Evolutionary conservation across 2,329 filamentous ascomycete species (phyloP), one percentile per base, ranked within the genome.

Genomic region (Arthrocladium fulminans): DNA sequence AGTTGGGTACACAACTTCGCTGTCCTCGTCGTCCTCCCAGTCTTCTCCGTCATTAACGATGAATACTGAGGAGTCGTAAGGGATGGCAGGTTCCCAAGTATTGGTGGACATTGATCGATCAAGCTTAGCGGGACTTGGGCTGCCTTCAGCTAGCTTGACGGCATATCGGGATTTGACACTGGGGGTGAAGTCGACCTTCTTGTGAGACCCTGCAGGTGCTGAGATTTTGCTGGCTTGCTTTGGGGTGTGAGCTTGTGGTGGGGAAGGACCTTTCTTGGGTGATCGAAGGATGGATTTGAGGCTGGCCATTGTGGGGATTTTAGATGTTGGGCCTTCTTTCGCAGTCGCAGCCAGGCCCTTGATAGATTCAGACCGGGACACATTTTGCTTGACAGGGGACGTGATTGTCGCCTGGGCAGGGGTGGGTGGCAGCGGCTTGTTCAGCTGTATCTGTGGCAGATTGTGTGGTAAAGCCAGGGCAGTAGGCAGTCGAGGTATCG

Each of bases 141-240:
- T 70, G 24, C 43, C 51, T 17, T 51, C 55, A 3, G 60, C 56
- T 13, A 65, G 54, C 29, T 61, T 53, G n/a, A 63, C 56, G 12
- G 63, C 62, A 48, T 67, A 59, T 24, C 61, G 62, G 45, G 65
- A 63, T 53, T 86, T 76, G 29, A 82, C 81, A 52, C 80, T 81
- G 0, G 82, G 83, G 0, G 84, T 88, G 60, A 94, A 95, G 44
- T 85, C 81, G 29, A 94, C 86, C 69, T 94, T 94, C 64, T 81
- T 85, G 20, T 81, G 76, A 25, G 81, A 81, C 13, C 52, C 56
- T 12, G 37, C 45, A 15, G 40, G 32, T 4, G 76, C 73, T 15
- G 73, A 59, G 3, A 58, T 51, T 17, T 62, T 62, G 20, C 58
- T 53, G 17, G 58, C 59, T 10, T 65, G 54, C 34, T 58, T 61